A percentile compares a stretch with the other conserved stretches of the same genome.
These are phyloP conservation scores for Taphrina flavorubra DNA, from an alignment of 1,139 yeast species.

Conservation along the genomic window DNA sequence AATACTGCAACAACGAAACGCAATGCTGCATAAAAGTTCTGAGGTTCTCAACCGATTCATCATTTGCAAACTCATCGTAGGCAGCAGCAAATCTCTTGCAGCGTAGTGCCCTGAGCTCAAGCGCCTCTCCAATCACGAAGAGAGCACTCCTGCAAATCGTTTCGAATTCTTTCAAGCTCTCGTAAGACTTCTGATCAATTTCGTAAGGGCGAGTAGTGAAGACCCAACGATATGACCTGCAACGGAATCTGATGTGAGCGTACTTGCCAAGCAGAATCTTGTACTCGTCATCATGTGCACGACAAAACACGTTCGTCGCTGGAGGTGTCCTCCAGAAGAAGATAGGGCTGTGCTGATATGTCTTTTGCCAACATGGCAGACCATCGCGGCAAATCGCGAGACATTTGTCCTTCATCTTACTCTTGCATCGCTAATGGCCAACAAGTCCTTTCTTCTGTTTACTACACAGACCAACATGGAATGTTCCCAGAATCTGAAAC, in stretches of 20 bases:
- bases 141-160: conserved; percentile 7
- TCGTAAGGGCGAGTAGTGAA: conserved; percentile 10
- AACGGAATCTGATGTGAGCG: background rate
- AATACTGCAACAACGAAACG: conserved; percentile 8
- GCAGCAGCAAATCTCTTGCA: conserved; percentile 14
- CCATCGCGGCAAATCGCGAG: conserved; percentile 8
- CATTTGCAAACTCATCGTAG: conserved; percentile 19
- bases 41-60: conserved; percentile 8
- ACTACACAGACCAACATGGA: conserved; percentile 4
- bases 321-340: conserved; percentile 15
- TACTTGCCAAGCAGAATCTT: conserved; percentile 2
- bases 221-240: conserved; percentile 3
- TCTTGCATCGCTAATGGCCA: background rate
- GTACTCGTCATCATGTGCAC: conserved; percentile 13
- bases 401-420: conserved; percentile 4
- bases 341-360: conserved; percentile 5
- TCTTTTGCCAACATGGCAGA: background rate
- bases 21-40: conserved; percentile 6
- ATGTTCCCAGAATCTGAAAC: background rate
- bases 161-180: conserved; percentile 9
- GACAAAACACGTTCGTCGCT: conserved; percentile 3
- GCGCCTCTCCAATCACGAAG: conserved; percentile 2
- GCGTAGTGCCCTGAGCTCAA: conserved; percentile 6
- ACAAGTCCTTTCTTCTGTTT: conserved; percentile 3
- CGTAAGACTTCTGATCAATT: conserved; percentile 12